Conservation (phyloP, 2,329 filamentous ascomycete genomes). For the Apiospora phragmitis region DNA sequence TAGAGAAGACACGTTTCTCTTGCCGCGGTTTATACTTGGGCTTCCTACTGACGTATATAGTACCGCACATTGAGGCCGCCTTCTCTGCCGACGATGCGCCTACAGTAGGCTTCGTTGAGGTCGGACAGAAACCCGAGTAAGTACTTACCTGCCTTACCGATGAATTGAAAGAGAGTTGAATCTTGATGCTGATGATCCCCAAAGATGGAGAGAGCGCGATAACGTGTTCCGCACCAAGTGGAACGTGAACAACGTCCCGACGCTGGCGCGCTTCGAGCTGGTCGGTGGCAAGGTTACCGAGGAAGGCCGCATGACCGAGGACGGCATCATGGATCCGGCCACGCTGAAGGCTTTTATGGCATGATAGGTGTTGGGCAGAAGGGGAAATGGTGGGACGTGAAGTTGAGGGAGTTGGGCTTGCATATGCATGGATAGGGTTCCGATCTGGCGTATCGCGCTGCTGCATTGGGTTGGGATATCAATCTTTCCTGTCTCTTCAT, state of each 20-base stretch:
- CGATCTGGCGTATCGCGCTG: not conserved
- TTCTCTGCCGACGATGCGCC: slow-evolving; percentile 30
- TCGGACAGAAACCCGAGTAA: slow-evolving; percentile 36
- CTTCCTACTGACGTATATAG: not conserved
- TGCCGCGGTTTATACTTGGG: not conserved
- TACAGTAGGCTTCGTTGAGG: slow-evolving; percentile 30
- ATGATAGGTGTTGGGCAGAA: not conserved
- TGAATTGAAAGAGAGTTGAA: not conserved
- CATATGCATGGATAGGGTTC: not conserved
- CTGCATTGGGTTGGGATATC: not conserved
- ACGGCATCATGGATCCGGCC: slow-evolving; percentile 31
- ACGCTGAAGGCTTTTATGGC: slow-evolving; percentile 25
- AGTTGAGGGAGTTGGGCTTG: not conserved
- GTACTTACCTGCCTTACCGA: not conserved
- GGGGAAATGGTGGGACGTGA: not conserved
- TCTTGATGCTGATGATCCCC: not conserved
- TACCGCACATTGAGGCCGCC: slow-evolving; percentile 32
- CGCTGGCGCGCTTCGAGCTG: slow-evolving; percentile 34
- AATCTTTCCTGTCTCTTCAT: not conserved
- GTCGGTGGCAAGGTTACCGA: slow-evolving; percentile 31
- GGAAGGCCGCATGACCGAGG: slow-evolving; percentile 33
- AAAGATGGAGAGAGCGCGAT: slow-evolving; percentile 35
- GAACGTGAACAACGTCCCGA: slow-evolving; percentile 35
- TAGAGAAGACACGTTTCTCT: not conserved
- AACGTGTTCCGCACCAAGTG: slow-evolving; percentile 37